These are phyloP conservation scores for Talaromyces proteolyticus DNA, from an alignment of 495 filamentous ascomycete genomes.

Conservation along the genomic window DNA sequence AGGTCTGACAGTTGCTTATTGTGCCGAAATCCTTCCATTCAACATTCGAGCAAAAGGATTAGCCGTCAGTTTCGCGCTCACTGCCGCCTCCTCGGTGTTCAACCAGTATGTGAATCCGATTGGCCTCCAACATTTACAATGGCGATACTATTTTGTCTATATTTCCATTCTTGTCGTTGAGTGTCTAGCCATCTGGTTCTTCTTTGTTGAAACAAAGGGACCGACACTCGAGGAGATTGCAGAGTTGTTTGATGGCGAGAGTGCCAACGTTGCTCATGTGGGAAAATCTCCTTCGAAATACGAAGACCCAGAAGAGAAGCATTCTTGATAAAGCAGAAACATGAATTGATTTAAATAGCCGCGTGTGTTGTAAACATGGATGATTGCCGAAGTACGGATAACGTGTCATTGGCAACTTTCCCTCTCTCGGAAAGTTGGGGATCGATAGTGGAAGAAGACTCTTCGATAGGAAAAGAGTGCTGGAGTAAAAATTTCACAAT, in stretches of 20 bases:
- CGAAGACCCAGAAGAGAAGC: too few relatives aligned
- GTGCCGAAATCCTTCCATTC: slow-evolving; percentile 61
- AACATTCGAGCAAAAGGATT: slow-evolving; percentile 62
- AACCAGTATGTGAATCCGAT: slow-evolving; percentile 52
- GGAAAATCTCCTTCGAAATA: slow-evolving; percentile 13
- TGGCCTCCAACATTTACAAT: slow-evolving; percentile 38
- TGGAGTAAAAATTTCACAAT: slow-evolving; percentile 24
- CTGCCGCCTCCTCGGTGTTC: slow-evolving; percentile 42
- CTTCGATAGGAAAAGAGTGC: slow-evolving; percentile 22
- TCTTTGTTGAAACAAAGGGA: slow-evolving; percentile 58
- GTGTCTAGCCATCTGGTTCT: slow-evolving; percentile 53
- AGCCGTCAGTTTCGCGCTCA: slow-evolving; percentile 41
- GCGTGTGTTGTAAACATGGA: slow-evolving; percentile 6
- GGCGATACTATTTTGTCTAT: slow-evolving; percentile 60
- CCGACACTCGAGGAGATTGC: slow-evolving; percentile 60
- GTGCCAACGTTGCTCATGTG: background rate
- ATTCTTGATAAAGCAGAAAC: too few relatives aligned
- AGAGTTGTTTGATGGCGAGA: slow-evolving; percentile 50
- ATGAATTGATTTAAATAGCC: too few relatives aligned
- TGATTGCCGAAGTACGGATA: slow-evolving; percentile 14
- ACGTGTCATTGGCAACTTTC: slow-evolving; percentile 16
- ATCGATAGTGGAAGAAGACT: slow-evolving; percentile 1
- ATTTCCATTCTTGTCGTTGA: slow-evolving; percentile 46
- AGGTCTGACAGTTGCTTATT: slow-evolving; percentile 52
- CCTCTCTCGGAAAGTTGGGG: slow-evolving; percentile 13